These are phyloP conservation scores for Calonectria multiphialidica DNA, from an alignment of 2,329 filamentous ascomycete genomes.

Conservation along the genomic window DNA sequence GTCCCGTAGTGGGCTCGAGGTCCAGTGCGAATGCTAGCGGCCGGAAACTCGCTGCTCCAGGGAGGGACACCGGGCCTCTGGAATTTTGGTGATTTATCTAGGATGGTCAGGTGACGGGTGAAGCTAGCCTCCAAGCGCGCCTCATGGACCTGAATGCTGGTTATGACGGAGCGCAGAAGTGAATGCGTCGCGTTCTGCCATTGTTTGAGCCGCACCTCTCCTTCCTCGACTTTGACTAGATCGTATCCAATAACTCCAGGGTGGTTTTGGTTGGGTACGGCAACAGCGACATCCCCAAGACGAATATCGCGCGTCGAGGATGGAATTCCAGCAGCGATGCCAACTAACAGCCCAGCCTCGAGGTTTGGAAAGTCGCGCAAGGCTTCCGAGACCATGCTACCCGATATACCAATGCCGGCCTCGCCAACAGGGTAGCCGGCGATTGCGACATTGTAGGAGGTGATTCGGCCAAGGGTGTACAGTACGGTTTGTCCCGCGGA, in stretches of 20 bases:
- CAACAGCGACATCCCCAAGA: slow-evolving; percentile 11
- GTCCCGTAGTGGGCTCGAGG: slow-evolving; percentile 5
- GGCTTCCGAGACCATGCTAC: slow-evolving; percentile 5
- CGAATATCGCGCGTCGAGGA: slow-evolving; percentile 4
- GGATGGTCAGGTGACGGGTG: slow-evolving; percentile 3
- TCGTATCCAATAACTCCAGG: slow-evolving; percentile 7
- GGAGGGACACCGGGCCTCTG: background rate
- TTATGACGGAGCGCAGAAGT: slow-evolving; percentile 8
- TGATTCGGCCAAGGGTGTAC: slow-evolving; percentile 7
- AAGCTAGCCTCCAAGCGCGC: background rate
- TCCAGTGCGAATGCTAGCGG: background rate
- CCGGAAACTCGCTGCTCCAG: background rate
- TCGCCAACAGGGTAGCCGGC: slow-evolving; percentile 8
- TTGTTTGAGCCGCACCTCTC: background rate
- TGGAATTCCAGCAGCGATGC: slow-evolving; percentile 7
- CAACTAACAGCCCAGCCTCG: background rate
- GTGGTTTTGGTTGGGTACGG: background rate
- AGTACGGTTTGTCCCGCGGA: background rate
- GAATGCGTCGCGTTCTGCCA: slow-evolving; percentile 11
- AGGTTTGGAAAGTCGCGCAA: slow-evolving; percentile 5
- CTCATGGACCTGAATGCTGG: background rate
- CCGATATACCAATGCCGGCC: slow-evolving; percentile 2
- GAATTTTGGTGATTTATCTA: background rate
- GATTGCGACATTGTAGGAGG: slow-evolving; percentile 12
- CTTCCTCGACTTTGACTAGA: slow-evolving; percentile 6